phyloP scores from a whole-genome alignment of 2,329 filamentous ascomycete species.

The Epichloe baconii region DNA sequence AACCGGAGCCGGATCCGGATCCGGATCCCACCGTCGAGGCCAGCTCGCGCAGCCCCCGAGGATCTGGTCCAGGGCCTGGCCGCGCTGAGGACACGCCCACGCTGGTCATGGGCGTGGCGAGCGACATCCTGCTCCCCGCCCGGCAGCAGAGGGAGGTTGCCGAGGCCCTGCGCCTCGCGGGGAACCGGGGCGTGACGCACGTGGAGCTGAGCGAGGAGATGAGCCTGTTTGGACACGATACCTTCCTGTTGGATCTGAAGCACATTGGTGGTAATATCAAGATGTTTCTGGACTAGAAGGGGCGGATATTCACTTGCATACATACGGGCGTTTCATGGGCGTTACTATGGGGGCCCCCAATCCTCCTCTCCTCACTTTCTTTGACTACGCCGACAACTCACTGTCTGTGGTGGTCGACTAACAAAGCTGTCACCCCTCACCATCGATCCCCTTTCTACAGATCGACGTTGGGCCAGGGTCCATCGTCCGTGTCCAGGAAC shows the following conservation, averaged over 20 bases:
- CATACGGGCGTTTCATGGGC: too few species aligned
- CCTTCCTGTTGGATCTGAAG: conserved; percentile 83
- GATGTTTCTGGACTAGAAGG: conserved; percentile 46
- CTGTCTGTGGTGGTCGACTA: background rate
- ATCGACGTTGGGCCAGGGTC: background rate
- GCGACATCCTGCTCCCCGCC: conserved; percentile 90
- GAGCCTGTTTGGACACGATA: conserved; percentile 92
- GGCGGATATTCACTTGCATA: too few species aligned
- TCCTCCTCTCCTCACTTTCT: too few species aligned
- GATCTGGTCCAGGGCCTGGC: conserved; percentile 70
- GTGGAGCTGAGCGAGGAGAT: conserved; percentile 88
- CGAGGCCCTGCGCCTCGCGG: conserved; percentile 61
- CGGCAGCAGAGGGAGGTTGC: conserved; percentile 97
- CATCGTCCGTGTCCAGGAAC: too few species aligned
- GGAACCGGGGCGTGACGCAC: conserved; percentile 73
- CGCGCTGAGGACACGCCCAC: conserved; percentile 64
- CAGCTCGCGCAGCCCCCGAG: conserved; percentile 38
- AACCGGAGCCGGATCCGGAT: conserved; percentile 10
- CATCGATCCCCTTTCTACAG: background rate
- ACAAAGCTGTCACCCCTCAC: background rate
- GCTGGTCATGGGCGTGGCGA: conserved; percentile 85
- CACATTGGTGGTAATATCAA: conserved; percentile 78
- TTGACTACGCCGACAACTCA: too few species aligned
- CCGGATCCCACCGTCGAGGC: conserved; percentile 8
- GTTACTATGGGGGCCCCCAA: too few species aligned